Base-by-base conservation (phyloP, 176 grass and related monocot genomes). In the Olyra latifolia region DNA sequence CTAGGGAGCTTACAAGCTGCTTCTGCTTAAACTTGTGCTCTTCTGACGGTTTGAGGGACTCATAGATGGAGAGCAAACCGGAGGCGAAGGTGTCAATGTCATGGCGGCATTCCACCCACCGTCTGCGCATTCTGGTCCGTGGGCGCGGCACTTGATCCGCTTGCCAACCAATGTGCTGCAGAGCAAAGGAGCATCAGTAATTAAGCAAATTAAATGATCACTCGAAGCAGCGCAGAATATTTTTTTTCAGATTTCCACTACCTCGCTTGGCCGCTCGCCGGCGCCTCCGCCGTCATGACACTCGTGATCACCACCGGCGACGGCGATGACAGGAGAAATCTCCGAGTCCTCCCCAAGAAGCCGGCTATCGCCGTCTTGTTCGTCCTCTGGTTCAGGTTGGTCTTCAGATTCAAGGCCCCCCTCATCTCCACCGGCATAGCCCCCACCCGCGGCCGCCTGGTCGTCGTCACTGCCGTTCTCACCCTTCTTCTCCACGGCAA, bases 31-130 rank as follows among this genome's bases (percentile, higher is more conserved):
- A 53, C 24, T 10, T 88, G 28, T 88, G 84, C 19, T 80, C 72
- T 13, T 79, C 82, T 2, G 74, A 77, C 4, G 85, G 91, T 65
- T 76, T 73, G 35, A 93, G 66, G 19, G 91, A 90, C 62, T 88
- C 66, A 4, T 88, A 93, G 7, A 90, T n/a, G 5, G 74, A 81
- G 46, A 90, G 35, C 8, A 93, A 43, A 24, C 39, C 25, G 5
- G 82, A 29, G 10, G 78, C 40, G 5, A 88, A 85, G 62, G 62
- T 4, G 43, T 82, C 63, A 1, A 90, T 83, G 62, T 90, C 81
- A 11, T 6, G 8, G 69, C 82, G 78, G 82, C 82, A 82, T 45
- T 90, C 84, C n/a, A 64, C 66, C 57, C 62, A 38, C 3, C 78
- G 13, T 46, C 60, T 23, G 17, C 8, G 54, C 20, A 30, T 19